Evolutionary conservation across 2,329 filamentous ascomycete genomes (phyloP).

Genomic region (Colletotrichum horii): DNA sequence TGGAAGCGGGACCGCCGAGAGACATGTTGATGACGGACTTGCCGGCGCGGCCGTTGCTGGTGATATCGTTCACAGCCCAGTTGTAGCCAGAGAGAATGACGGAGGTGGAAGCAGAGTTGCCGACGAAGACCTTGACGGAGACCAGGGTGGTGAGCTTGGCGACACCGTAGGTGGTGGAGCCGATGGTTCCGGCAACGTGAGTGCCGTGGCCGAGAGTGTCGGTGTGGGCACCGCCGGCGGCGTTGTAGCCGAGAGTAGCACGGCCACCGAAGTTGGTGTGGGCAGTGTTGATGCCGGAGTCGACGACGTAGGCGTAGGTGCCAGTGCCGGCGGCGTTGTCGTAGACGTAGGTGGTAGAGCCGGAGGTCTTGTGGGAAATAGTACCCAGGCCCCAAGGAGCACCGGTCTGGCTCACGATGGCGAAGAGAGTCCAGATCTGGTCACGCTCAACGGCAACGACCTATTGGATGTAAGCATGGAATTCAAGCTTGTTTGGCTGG

Average conservation of each 20-base stretch:
- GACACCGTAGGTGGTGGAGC: constrained; percentile 48
- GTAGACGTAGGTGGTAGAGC: constrained; percentile 43
- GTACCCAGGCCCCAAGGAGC: constrained; percentile 50
- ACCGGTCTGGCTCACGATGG: constrained; percentile 34
- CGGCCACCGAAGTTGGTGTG: constrained; percentile 53
- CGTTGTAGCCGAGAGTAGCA: constrained; percentile 43
- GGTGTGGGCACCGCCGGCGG: constrained; percentile 35
- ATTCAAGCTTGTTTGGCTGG: rapidly evolving
- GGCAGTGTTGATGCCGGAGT: constrained; percentile 55
- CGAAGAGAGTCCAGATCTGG: constrained; percentile 28
- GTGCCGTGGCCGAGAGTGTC: constrained; percentile 52
- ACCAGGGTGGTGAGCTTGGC: constrained; percentile 47
- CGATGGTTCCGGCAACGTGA: constrained; percentile 51
- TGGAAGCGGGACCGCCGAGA: constrained; percentile 50
- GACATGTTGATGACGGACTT: constrained; percentile 61
- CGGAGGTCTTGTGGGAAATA: constrained; percentile 45
- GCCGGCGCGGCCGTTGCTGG: constrained; percentile 40
- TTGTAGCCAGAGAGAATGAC: constrained; percentile 39
- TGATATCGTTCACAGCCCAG: constrained; percentile 51
- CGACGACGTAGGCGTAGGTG: constrained; percentile 58
- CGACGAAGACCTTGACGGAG: constrained; percentile 51
- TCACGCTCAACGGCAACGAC: constrained; percentile 38
- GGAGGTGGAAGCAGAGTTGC: constrained; percentile 31
- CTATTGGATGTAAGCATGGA: constrained; percentile 24
- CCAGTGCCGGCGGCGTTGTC: constrained; percentile 43